Conservation (phyloP, 306 rosid genomes). For the Arachis stenosperma region DNA sequence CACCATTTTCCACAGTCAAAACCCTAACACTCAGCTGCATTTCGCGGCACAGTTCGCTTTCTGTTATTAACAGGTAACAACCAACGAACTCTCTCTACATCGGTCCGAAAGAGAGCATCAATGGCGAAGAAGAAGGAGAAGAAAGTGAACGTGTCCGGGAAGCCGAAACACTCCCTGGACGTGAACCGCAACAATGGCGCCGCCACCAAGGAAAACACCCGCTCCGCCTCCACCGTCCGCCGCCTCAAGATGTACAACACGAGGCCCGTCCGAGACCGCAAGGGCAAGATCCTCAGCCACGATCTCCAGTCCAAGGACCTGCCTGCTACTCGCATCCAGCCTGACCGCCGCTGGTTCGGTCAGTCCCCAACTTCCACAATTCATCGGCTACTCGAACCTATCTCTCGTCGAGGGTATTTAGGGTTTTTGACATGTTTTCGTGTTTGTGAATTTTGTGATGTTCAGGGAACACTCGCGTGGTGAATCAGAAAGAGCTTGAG, state of each 20-base stretch:
- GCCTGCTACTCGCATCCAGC: constrained; percentile 80
- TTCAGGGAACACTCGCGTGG: constrained; percentile 77
- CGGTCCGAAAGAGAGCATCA: background rate
- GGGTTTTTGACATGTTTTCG: background rate
- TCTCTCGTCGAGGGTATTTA: background rate
- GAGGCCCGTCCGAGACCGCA: constrained; percentile 65
- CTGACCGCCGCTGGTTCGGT: constrained; percentile 96
- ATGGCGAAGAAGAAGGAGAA: constrained; percentile 83
- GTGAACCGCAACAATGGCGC: constrained; percentile 63
- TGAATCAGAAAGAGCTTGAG: constrained; percentile 81
- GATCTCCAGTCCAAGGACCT: constrained; percentile 75
- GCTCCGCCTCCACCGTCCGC: constrained; percentile 86
- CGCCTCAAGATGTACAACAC: constrained; percentile 89
- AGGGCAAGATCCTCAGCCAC: constrained; percentile 61
- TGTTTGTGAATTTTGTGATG: constrained; percentile 33
- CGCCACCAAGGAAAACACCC: constrained; percentile 51
- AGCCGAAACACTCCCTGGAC: constrained; percentile 91
- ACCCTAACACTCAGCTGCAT: background rate
- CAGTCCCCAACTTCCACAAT: background rate
- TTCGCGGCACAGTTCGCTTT: background rate
- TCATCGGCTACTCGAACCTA: background rate
- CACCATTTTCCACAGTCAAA: no score
- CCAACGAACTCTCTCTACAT: background rate
- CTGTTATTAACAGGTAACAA: background rate
- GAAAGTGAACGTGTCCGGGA: constrained; percentile 72